Percentiles rank a stretch among this genome's conserved stretches.
Evolutionary conservation across 306 rosid genomes (phyloP).

Genomic region (Ormosia semicastrata): DNA sequence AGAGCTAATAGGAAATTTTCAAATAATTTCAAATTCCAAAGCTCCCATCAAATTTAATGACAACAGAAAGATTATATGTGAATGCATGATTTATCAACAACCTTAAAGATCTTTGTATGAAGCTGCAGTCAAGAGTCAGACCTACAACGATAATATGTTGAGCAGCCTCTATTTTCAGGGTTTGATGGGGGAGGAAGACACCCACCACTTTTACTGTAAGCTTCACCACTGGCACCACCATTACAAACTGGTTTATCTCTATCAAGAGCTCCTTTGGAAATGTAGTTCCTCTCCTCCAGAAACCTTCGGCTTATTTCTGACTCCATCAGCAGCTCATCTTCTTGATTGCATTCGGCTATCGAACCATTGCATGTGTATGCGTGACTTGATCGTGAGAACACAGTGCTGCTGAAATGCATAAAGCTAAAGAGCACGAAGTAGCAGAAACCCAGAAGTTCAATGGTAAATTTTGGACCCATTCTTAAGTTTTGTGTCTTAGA

Average conservation of each 20-base stretch:
- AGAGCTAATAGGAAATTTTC: neutral
- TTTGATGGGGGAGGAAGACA: slow-evolving; percentile 70
- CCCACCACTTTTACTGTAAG: slow-evolving; percentile 61
- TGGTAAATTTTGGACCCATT: slow-evolving; percentile 32
- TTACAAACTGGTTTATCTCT: slow-evolving; percentile 63
- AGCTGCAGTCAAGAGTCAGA: slow-evolving; percentile 44
- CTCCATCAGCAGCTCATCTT: slow-evolving; percentile 67
- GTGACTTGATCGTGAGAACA: slow-evolving; percentile 7
- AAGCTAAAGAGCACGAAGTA: slow-evolving; percentile 37
- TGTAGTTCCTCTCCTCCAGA: slow-evolving; percentile 48
- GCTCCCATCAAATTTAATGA: neutral
- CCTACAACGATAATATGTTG: slow-evolving; percentile 67
- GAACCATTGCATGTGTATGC: slow-evolving; percentile 61
- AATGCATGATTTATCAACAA: neutral
- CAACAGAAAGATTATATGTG: neutral
- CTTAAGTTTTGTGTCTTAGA: neutral
- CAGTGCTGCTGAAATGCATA: slow-evolving; percentile 23
- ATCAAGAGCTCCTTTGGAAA: slow-evolving; percentile 62
- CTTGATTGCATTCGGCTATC: slow-evolving; percentile 64
- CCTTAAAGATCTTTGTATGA: neutral
- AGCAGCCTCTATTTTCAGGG: slow-evolving; percentile 61
- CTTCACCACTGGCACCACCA: slow-evolving; percentile 56
- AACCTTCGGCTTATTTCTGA: slow-evolving; percentile 73
- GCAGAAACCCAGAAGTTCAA: slow-evolving; percentile 33
- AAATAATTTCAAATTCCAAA: neutral